Evolutionary conservation across 371 early-diverging fungal genomes (phyloP).

Genomic region (Mucor sp.): DNA sequence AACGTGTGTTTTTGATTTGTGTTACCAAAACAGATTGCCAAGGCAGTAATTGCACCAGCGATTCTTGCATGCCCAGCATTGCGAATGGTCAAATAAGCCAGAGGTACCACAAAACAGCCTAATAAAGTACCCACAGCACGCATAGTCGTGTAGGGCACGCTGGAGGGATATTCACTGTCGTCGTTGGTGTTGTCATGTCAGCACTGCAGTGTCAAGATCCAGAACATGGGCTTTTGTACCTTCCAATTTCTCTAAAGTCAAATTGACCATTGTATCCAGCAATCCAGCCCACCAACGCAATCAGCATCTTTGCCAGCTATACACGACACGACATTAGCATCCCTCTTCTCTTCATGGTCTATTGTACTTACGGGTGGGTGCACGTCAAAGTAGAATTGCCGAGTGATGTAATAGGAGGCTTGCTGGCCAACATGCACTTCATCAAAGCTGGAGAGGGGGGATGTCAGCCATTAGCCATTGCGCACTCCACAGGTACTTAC

Average conservation of each 20-base stretch:
- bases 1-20: constrained; percentile 10
- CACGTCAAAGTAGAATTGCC: constrained; percentile 98
- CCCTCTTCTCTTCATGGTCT: not conserved
- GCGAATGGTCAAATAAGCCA: constrained; percentile 80
- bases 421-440: constrained; percentile 99
- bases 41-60: constrained; percentile 70
- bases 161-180: constrained; percentile 39
- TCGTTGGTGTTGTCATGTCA: not conserved
- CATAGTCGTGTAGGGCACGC: constrained; percentile 88
- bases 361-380: constrained; percentile 46
- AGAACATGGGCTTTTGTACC: constrained; percentile 31
- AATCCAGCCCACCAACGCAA: constrained; percentile 76
- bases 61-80: constrained; percentile 72
- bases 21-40: constrained; percentile 70
- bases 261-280: constrained; percentile 88
- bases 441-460: constrained; percentile 64
- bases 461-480: not conserved
- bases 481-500: constrained; percentile 10
- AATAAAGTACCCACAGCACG: constrained; percentile 73
- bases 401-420: constrained; percentile 91
- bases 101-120: constrained; percentile 77
- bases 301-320: constrained; percentile 90
- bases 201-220: not conserved
- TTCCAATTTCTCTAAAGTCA: constrained; percentile 85
- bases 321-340: not conserved